Conservation (phyloP, 1,139 yeast species). For the Taphrina pruni region DNA sequence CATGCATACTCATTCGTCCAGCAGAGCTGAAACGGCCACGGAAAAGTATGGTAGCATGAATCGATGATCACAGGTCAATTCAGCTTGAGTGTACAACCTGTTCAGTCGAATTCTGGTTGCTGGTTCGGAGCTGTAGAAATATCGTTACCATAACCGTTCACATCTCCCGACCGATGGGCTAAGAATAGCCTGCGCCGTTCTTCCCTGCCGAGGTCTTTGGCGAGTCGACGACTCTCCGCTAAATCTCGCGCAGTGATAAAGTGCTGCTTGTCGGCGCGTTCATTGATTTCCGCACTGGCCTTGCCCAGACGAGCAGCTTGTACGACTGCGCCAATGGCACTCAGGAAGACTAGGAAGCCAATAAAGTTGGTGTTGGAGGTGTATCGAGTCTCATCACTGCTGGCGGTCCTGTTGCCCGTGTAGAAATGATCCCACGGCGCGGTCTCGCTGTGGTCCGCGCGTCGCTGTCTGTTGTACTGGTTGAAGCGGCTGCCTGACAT, state of each 20-base stretch:
- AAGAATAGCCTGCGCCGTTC: constrained; percentile 34
- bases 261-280: constrained; percentile 33
- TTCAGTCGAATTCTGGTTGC: constrained; percentile 2
- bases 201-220: constrained; percentile 31
- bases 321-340: constrained; percentile 37
- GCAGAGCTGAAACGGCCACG: no score
- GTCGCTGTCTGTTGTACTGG: constrained; percentile 28
- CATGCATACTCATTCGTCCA: no score
- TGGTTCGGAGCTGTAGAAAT: neutral
- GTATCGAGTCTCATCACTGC: constrained; percentile 22
- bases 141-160: constrained; percentile 11
- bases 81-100: neutral
- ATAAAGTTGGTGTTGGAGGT: constrained; percentile 36
- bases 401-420: constrained; percentile 4
- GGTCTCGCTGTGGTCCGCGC: constrained; percentile 36
- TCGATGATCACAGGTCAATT: no score
- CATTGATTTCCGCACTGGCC: constrained; percentile 39
- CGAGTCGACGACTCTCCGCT: constrained; percentile 38
- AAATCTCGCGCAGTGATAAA: constrained; percentile 33
- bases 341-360: constrained; percentile 37
- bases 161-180: constrained; percentile 33
- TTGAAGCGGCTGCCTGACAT: constrained; percentile 26
- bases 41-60: no score
- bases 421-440: constrained; percentile 39
- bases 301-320: constrained; percentile 37